phyloP scores from a whole-genome alignment of 768 basidiomycete genomes.

The Rubroboletus pulcherrimus region DNA sequence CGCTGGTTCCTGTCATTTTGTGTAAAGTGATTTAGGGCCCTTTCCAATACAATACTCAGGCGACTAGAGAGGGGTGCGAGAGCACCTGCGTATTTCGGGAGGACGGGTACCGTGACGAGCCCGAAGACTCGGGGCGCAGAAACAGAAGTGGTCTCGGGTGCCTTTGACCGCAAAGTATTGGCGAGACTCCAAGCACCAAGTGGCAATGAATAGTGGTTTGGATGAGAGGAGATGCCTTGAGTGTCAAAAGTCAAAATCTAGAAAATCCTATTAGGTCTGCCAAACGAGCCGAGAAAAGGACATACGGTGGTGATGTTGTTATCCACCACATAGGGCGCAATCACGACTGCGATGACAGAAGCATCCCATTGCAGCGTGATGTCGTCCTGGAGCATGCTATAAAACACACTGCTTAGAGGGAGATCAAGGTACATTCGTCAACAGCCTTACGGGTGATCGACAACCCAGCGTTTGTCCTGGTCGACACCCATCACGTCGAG shows the following conservation, averaged over 20 bases:
- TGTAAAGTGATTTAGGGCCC: conserved; percentile 3
- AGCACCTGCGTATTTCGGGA: conserved; percentile 60
- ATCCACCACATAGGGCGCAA: conserved; percentile 55
- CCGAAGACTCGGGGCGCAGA: conserved; percentile 47
- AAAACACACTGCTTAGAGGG: conserved; percentile 17
- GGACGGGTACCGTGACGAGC: conserved; percentile 54
- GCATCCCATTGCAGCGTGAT: conserved; percentile 66
- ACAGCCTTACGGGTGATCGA: conserved; percentile 68
- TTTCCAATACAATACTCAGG: conserved; percentile 32
- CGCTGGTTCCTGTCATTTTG: background rate
- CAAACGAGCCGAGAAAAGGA: conserved; percentile 4
- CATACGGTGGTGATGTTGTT: conserved; percentile 63
- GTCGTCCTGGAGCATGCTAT: conserved; percentile 69
- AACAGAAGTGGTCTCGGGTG: conserved; percentile 29
- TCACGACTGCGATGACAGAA: conserved; percentile 50
- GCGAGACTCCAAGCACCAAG: conserved; percentile 49
- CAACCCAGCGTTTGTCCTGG: conserved; percentile 47
- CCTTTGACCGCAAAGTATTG: conserved; percentile 25
- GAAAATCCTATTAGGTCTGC: background rate
- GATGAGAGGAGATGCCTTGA: conserved; percentile 75
- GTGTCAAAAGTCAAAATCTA: conserved; percentile 87
- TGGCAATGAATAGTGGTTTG: conserved; percentile 77
- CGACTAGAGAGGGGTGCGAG: conserved; percentile 51
- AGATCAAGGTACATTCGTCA: background rate
- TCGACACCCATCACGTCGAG: conserved; percentile 66